Percentiles rank a stretch among this genome's conserved stretches.
These are phyloP conservation scores for Dictyostelium capitatum DNA, from an alignment of 78 protist species.

Conservation along the genomic window DNA sequence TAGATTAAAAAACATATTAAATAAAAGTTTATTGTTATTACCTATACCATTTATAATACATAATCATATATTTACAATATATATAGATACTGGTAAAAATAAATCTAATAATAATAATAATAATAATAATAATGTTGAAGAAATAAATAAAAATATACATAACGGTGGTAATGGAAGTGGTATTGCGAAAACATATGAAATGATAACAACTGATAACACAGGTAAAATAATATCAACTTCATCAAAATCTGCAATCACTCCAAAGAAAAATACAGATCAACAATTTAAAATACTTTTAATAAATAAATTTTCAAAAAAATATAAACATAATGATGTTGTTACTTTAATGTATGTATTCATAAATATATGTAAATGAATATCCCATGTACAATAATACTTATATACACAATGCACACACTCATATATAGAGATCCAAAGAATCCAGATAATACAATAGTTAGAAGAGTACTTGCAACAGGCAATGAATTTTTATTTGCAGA, in stretches of 20 bases:
- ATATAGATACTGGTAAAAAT: not conserved
- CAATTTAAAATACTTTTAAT: not conserved
- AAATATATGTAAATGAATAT: not conserved
- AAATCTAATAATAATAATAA: not conserved
- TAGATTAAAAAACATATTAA: not conserved
- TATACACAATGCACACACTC: not conserved
- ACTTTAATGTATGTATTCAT: conserved; percentile 10
- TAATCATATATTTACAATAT: conserved; percentile 6
- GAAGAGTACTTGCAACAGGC: not conserved
- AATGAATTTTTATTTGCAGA: not conserved
- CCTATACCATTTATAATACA: not conserved
- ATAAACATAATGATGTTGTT: conserved; percentile 2
- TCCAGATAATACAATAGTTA: not conserved
- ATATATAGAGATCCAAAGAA: conserved; percentile 6
- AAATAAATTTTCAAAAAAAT: conserved; percentile 8
- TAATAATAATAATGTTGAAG: not conserved
- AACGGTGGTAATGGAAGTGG: not conserved
- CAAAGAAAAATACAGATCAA: not conserved
- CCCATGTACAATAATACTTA: not conserved
- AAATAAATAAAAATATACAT: not conserved
- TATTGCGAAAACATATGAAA: not conserved
- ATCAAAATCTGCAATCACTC: not conserved
- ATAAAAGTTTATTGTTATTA: not conserved
- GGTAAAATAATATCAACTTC: not conserved
- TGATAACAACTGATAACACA: not conserved